Percentiles rank a stretch among this genome's conserved stretches.
phyloP scores from a whole-genome alignment of 2,329 filamentous ascomycete genomes.

The Zymoseptoria brevis region DNA sequence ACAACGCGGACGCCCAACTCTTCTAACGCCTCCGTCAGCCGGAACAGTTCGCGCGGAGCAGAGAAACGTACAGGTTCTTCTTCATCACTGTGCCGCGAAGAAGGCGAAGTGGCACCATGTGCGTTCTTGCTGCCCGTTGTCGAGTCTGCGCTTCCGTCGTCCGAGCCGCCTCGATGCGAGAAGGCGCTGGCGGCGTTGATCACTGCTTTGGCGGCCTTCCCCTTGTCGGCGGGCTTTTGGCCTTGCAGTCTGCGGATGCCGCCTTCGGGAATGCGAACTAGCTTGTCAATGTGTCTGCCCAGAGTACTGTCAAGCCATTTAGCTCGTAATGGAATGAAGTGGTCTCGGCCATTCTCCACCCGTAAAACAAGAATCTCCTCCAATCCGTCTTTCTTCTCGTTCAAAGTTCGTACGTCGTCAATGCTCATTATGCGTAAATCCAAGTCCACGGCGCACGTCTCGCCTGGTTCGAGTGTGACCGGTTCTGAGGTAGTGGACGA shows the following conservation, averaged over 20 bases:
- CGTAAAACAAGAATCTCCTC: slow-evolving; percentile 86
- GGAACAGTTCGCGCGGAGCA: slow-evolving; percentile 81
- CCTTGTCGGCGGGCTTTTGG: slow-evolving; percentile 38
- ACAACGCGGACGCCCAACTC: slow-evolving; percentile 50
- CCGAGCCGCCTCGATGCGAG: slow-evolving; percentile 2
- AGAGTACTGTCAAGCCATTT: slow-evolving; percentile 76
- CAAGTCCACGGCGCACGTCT: slow-evolving; percentile 65
- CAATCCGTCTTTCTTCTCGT: slow-evolving; percentile 51
- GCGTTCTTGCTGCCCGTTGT: background rate
- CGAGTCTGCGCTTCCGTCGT: slow-evolving; percentile 5
- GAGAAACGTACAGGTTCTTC: slow-evolving; percentile 55
- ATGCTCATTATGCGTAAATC: slow-evolving; percentile 59
- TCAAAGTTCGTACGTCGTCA: slow-evolving; percentile 59
- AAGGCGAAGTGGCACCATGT: background rate
- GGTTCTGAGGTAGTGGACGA: slow-evolving; percentile 30
- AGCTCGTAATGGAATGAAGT: slow-evolving; percentile 77
- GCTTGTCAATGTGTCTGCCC: slow-evolving; percentile 76
- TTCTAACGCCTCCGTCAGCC: slow-evolving; percentile 73
- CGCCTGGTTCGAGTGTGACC: slow-evolving; percentile 73
- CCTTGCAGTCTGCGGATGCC: slow-evolving; percentile 64
- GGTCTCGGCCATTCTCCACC: slow-evolving; percentile 75
- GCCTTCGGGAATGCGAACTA: slow-evolving; percentile 74
- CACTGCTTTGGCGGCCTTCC: slow-evolving; percentile 9
- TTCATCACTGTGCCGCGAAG: slow-evolving; percentile 2
- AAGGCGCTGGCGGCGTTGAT: slow-evolving; percentile 11